Evolutionary conservation across 169 alveolate genomes (phyloP), one percentile per base, ranked within the genome.

Genomic region (Ichthyophthirius multifiliis): DNA sequence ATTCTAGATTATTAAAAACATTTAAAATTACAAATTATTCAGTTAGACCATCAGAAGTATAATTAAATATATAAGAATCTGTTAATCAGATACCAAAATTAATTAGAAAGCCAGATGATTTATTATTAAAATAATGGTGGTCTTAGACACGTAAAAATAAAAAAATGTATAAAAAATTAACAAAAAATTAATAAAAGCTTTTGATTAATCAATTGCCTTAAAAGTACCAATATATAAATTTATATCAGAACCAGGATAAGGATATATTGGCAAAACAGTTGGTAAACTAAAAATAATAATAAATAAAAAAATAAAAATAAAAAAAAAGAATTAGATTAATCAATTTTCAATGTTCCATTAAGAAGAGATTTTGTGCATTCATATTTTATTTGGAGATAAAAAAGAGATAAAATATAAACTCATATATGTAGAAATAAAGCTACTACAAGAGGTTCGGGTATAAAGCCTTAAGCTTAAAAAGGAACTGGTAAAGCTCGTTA

Each of bases 281-380:
- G 77, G 77, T 67, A 67, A 65, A n/a, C 18, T 37, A 67, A 16
- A 12, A 23, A 5, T 44, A 34, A 31, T 31, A 39, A 37, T 34
- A 18, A 16, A 20, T 37, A 5, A 35, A 18, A 16, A n/a, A 16
- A 10, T 2, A 67, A n/a, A 37, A 12, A 3, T 3, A n/a, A 55
- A 20, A 55, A n/a, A 55, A 67, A 7, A 67, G 77, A 74, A 23
- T 64, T 87, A 12, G 93, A 83, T 35, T 43, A 62, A 10, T 48
- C 65, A 15, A 64, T 63, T 46, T 87, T 74, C 43, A 87, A 87
- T 47, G 41, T 31, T 7, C 88, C 88, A 13, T 48, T 87, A 18
- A 65, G 93, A 48, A 83, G 93, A 80, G 93, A 87, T 76, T 79
- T 87, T 47, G 76, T 87, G 18, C 86, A 77, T 76, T 76, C 65